phyloP scores from a whole-genome alignment of 1,284 basidiomycete genomes.

The Microbotryum intermedium region DNA sequence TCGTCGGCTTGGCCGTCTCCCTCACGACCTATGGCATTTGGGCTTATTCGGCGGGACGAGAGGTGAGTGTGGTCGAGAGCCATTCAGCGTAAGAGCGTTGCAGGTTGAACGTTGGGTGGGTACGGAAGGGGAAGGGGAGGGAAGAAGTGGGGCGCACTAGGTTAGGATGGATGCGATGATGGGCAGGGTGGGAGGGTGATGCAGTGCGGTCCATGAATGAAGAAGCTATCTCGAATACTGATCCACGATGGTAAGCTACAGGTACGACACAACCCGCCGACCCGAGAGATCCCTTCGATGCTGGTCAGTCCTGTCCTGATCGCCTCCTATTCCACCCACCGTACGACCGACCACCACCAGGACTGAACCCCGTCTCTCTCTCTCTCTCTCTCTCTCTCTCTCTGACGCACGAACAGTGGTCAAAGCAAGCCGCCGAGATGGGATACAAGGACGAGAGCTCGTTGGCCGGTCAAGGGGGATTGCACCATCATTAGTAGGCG shows the following conservation, averaged over 20 bases:
- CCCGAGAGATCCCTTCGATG: conserved; percentile 44
- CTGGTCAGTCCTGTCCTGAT: conserved; percentile 31
- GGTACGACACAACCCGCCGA: conserved; percentile 42
- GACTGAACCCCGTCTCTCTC: background rate
- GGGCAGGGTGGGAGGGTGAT: conserved; percentile 1
- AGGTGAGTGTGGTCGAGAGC: conserved; percentile 39
- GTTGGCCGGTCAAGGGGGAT: too few species aligned
- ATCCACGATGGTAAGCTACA: conserved; percentile 13
- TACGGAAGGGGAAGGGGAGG: background rate
- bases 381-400: background rate
- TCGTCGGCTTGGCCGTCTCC: conserved; percentile 43
- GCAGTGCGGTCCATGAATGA: background rate
- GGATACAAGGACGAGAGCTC: conserved; percentile 31
- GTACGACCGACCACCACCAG: background rate
- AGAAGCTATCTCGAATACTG: too few species aligned
- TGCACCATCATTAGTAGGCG: too few species aligned
- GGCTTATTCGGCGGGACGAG: conserved; percentile 45
- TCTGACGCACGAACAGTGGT: conserved; percentile 16
- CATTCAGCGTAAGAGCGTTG: background rate
- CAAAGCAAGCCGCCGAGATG: conserved; percentile 31
- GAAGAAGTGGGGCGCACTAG: background rate
- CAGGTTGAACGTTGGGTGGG: background rate
- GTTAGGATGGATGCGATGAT: background rate
- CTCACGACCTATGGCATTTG: conserved; percentile 45
- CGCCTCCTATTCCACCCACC: background rate